A percentile compares a stretch with the other conserved stretches of the same genome.
These are phyloP conservation scores for Mollisia scopiformis DNA, from an alignment of 2,329 filamentous ascomycete species.

Conservation along the genomic window DNA sequence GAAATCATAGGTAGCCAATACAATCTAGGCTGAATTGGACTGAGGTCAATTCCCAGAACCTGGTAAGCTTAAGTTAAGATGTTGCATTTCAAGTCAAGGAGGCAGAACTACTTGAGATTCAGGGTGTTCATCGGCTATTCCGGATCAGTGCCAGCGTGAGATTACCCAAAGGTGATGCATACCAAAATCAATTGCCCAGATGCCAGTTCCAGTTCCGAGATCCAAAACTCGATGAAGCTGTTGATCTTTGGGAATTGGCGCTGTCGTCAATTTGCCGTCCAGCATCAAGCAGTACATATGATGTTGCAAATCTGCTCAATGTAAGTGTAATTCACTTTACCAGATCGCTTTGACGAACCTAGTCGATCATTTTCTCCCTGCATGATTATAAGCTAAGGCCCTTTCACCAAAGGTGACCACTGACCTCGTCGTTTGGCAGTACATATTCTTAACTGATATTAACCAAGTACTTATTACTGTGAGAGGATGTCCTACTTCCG, in stretches of 20 bases:
- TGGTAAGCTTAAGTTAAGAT: not conserved
- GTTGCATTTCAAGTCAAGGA: no score
- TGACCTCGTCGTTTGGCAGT: not conserved
- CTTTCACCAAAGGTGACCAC: not conserved
- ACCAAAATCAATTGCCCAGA: slow-evolving; percentile 22
- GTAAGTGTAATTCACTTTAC: not conserved
- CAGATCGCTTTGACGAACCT: not conserved
- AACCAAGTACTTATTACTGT: not conserved
- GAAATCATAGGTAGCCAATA: slow-evolving; percentile 55
- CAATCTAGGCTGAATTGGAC: slow-evolving; percentile 43
- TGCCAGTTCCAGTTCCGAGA: slow-evolving; percentile 16
- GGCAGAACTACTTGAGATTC: slow-evolving; percentile 30
- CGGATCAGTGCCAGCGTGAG: not conserved
- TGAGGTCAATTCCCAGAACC: slow-evolving; percentile 42
- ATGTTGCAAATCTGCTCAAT: slow-evolving; percentile 39
- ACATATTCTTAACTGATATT: not conserved
- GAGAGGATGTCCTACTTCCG: not conserved
- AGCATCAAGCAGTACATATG: slow-evolving; percentile 40
- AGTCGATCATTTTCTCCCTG: slow-evolving; percentile 20
- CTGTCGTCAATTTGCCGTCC: slow-evolving; percentile 35
- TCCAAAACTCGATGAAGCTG: slow-evolving; percentile 20
- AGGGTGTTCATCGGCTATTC: slow-evolving; percentile 19
- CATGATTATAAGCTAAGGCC: slow-evolving; percentile 15
- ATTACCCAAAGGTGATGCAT: not conserved
- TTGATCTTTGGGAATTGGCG: slow-evolving; percentile 30